Evolutionary conservation across 805 yeast genomes (phyloP).

Genomic region (Lipomyces kockii): DNA sequence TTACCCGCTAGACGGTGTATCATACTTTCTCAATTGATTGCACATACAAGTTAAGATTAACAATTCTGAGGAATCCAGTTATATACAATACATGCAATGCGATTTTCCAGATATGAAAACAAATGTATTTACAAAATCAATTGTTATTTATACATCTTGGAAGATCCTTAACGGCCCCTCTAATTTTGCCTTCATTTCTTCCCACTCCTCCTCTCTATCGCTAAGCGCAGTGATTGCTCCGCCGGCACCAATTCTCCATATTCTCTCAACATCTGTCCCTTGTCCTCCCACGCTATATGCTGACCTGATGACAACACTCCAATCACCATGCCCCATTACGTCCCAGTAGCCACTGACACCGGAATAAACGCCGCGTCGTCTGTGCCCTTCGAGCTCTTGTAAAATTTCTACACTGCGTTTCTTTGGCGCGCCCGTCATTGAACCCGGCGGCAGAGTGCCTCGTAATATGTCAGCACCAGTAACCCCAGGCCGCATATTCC

Average conservation of each 20-base stretch:
- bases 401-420: conserved; percentile 86
- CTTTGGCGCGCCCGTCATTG: conserved; percentile 99
- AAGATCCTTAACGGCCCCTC: conserved; percentile 81
- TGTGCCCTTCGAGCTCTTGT: conserved; percentile 56
- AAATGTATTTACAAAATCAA: background rate
- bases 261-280: conserved; percentile 41
- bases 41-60: background rate
- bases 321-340: conserved; percentile 81
- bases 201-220: conserved; percentile 83
- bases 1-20: too few species aligned
- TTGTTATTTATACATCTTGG: conserved; percentile 8
- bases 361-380: conserved; percentile 80
- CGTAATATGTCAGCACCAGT: conserved; percentile 79
- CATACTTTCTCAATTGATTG: too few species aligned
- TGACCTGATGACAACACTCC: conserved; percentile 94
- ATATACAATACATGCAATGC: background rate
- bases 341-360: conserved; percentile 98
- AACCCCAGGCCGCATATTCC: conserved; percentile 48
- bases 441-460: conserved; percentile 91
- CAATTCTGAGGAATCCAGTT: background rate
- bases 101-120: background rate
- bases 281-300: conserved; percentile 68
- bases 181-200: conserved; percentile 83
- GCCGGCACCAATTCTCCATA: conserved; percentile 95
- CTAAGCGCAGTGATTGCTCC: conserved; percentile 95